Evolutionary conservation across 192 early-diverging fungal genomes (phyloP), one percentile per base, ranked within the genome.

Genomic region (Fimicolochytrium jonesii): DNA sequence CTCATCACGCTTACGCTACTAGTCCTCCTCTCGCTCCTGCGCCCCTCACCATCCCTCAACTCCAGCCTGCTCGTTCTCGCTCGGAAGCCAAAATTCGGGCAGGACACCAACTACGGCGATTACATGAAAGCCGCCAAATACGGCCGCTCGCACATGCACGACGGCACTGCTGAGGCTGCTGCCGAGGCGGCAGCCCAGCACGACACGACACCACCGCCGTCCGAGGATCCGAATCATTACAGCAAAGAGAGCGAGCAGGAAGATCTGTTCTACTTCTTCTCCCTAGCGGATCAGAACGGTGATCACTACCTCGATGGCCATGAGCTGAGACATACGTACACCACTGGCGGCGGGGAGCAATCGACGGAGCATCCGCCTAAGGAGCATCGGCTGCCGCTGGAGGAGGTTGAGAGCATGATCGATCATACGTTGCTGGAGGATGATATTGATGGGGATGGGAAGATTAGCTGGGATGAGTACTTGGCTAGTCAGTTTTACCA

Each of bases 251-350:
- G 68, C 0, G 77, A 79, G 9, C 76, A 82, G 36, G 83, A 88
- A n/a, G 84, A 85, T 51, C 56, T 88, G 15, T 83, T 78, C 66
- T 86, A 84, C 66, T 68, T 88, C 59, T 91, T 91, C 64, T 71
- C 87, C 5, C 39, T 88, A 44, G 86, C 89, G 61, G 90, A 92
- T 64, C 65, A 61, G 26, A 87, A 92, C 66, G 75, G 82, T 53
- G 87, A 90, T 63, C 78, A 79, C 6, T 70, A 81, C 44, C 67
- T 92, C 46, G 90, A 92, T 69, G 90, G 90, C 1, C 85, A 89
- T 56, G 90, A 92, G 61, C 75, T 92, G 31, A 74, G 86, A 43
- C 70, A 64, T 17, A 82, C 85, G 1, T 85, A 84, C 30, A 71
- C 74, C 18, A 78, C 75, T 25, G 72, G 66, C 49, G 72, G 62